Evolutionary conservation across 306 rosid genomes (phyloP), one percentile per base, ranked within the genome.

Genomic region (Bauhinia variegata): DNA sequence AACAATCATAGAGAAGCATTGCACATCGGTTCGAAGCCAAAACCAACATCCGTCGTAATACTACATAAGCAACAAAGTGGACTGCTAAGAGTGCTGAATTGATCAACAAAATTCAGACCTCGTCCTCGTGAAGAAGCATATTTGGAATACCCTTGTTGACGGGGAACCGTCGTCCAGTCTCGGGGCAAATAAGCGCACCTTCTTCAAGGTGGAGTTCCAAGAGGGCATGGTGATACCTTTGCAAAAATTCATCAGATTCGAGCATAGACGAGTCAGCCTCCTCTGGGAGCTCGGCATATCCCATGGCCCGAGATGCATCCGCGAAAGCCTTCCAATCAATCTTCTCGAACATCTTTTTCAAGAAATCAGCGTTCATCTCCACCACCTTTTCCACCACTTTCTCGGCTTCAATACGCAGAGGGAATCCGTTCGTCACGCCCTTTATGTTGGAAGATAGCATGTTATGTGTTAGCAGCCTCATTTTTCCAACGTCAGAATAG

Each of bases 51-150:
- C 28, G 28, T 23, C 28, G 1, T 23, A 23, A 23, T 23, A 23
- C 28, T 23, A 7, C 34, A 15, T 30, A 14, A 30, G 12, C 46
- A 34, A 28, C 38, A 0, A 55, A 23, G 54, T 9, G 3, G 6
- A 14, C 23, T 16, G 10, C 1, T 9, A 0, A 48, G 41, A 48
- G 8, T 5, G 9, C 5, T 14, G 5, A 14, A 13, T 2, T 44
- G 23, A 5, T 11, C 0, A 53, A 1, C 23, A 1, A 28, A 65
- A 56, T 38, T 89, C 90, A 93, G 54, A 93, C 97, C 85, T 93
- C 95, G 12, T 93, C 96, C 58, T 93, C 97, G 17, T 90, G 99
- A 48, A 93, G 97, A 54, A 90, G 89, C 97, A 93, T 81, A n/a
- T n/a, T n/a, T n/a, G n/a, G n/a, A n/a, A n/a, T n/a, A 0, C 99